phyloP scores from a whole-genome alignment of 2,329 filamentous ascomycete genomes.

The Penicillium hesseltinei region DNA sequence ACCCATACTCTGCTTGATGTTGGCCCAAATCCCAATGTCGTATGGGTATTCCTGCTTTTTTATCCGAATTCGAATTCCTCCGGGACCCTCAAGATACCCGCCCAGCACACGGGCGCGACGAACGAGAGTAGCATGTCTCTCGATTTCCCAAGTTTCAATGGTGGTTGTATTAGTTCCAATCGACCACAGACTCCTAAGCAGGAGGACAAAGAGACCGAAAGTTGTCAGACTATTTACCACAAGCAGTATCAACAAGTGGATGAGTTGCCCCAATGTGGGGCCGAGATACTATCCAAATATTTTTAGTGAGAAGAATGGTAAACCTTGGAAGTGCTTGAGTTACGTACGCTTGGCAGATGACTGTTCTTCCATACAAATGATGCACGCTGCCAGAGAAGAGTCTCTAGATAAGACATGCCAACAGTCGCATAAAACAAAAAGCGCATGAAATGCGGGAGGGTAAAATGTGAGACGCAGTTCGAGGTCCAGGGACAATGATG shows the following conservation, averaged over 20 bases:
- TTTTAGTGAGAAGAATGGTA: neutral
- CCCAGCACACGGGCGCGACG: constrained; percentile 51
- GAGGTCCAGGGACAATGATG: constrained; percentile 67
- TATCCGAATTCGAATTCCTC: constrained; percentile 55
- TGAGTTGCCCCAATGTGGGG: constrained; percentile 52
- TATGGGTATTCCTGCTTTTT: constrained; percentile 64
- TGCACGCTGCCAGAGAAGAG: constrained; percentile 53
- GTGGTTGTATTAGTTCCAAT: constrained; percentile 60
- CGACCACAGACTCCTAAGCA: constrained; percentile 55
- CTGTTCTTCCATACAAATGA: constrained; percentile 56
- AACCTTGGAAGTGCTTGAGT: neutral
- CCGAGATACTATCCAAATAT: constrained; percentile 54
- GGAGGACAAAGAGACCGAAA: constrained; percentile 55
- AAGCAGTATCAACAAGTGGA: constrained; percentile 55
- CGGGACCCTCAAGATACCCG: constrained; percentile 58
- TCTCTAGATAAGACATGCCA: constrained; percentile 58
- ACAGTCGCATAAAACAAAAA: constrained; percentile 60
- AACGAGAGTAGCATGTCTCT: constrained; percentile 48
- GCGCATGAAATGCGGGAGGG: constrained; percentile 64
- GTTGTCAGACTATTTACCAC: constrained; percentile 57
- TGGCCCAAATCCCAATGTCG: constrained; percentile 62
- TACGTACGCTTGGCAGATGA: constrained; percentile 56
- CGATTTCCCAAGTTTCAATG: constrained; percentile 63
- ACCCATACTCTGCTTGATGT: constrained; percentile 61
- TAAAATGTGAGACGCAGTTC: constrained; percentile 65